Conservation (phyloP, 768 basidiomycete species). For the Tricholomella constricta region DNA sequence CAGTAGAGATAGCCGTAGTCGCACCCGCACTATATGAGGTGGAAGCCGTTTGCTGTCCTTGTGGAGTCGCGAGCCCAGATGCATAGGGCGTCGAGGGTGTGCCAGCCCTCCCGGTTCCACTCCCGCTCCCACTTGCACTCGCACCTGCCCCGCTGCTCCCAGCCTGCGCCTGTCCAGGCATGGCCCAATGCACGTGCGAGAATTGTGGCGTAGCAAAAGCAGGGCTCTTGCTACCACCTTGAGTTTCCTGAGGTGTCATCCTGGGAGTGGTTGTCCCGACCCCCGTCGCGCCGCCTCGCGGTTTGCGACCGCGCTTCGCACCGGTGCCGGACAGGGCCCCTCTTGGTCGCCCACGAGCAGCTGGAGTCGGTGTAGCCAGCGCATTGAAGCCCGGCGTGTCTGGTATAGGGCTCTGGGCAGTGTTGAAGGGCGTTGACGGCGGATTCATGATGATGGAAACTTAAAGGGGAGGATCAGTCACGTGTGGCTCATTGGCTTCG, state of each 20-base stretch:
- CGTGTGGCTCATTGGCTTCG: too few species aligned
- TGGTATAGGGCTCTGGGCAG: neutral
- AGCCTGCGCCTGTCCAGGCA: slow-evolving; percentile 3
- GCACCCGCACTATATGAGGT: slow-evolving; percentile 8
- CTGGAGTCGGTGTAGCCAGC: slow-evolving; percentile 9
- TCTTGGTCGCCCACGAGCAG: slow-evolving; percentile 32
- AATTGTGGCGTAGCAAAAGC: slow-evolving; percentile 2
- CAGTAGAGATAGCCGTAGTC: neutral
- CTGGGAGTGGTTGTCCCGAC: slow-evolving; percentile 5
- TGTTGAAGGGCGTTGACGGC: slow-evolving; percentile 10
- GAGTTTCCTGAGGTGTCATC: slow-evolving; percentile 1
- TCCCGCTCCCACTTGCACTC: neutral
- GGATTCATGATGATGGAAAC: slow-evolving; percentile 9
- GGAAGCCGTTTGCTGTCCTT: slow-evolving; percentile 7
- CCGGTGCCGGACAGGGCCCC: slow-evolving; percentile 32
- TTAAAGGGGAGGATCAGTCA: neutral
- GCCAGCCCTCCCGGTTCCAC: neutral
- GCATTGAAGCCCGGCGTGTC: slow-evolving; percentile 1
- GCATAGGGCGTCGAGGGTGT: slow-evolving; percentile 2
- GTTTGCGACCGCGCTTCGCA: slow-evolving; percentile 51
- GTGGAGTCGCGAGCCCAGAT: neutral
- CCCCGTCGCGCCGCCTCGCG: slow-evolving; percentile 35
- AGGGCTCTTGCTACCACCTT: neutral
- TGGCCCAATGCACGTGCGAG: slow-evolving; percentile 9
- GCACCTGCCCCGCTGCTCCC: neutral